phyloP scores from a whole-genome alignment of 345 rosid species.

The Alliaria petiolata region DNA sequence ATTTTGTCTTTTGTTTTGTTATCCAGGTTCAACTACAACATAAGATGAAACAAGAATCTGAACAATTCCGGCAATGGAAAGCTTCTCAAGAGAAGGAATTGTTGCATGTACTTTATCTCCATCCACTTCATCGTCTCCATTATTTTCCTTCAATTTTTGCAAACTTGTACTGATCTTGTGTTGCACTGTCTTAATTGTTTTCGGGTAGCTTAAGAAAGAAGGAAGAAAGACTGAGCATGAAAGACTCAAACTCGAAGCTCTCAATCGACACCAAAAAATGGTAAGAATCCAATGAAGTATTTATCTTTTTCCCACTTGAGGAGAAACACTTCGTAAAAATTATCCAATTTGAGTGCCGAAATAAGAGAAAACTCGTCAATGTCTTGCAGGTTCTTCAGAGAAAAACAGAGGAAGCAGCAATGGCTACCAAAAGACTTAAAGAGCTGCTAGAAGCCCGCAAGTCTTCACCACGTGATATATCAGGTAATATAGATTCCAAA shows the following conservation, averaged over 20 bases:
- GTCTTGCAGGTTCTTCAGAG: conserved; percentile 73
- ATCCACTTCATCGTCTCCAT: neutral
- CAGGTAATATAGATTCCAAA: conserved; percentile 22
- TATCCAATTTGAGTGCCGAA: neutral
- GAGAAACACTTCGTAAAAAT: neutral
- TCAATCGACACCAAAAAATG: conserved; percentile 77
- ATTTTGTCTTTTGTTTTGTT: neutral
- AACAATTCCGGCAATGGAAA: conserved; percentile 86
- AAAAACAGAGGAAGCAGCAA: conserved; percentile 84
- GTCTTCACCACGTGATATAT: conserved; percentile 45
- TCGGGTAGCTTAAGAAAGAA: conserved; percentile 62
- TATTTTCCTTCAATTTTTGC: neutral
- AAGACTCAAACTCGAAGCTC: conserved; percentile 67
- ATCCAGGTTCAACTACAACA: conserved; percentile 76
- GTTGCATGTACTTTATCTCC: conserved; percentile 49
- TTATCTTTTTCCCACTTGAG: neutral
- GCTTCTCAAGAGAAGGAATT: conserved; percentile 75
- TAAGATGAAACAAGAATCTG: conserved; percentile 77
- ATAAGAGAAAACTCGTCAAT: conserved; percentile 5
- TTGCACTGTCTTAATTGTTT: neutral
- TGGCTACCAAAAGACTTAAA: conserved; percentile 77
- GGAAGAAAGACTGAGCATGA: conserved; percentile 76
- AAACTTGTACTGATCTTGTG: neutral
- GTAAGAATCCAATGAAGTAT: conserved; percentile 24
- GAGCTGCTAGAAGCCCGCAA: conserved; percentile 76